These are phyloP conservation scores for barley (Hordeum vulgare) DNA, from an alignment of 176 grass and related monocot species.

Conservation along the genomic window DNA sequence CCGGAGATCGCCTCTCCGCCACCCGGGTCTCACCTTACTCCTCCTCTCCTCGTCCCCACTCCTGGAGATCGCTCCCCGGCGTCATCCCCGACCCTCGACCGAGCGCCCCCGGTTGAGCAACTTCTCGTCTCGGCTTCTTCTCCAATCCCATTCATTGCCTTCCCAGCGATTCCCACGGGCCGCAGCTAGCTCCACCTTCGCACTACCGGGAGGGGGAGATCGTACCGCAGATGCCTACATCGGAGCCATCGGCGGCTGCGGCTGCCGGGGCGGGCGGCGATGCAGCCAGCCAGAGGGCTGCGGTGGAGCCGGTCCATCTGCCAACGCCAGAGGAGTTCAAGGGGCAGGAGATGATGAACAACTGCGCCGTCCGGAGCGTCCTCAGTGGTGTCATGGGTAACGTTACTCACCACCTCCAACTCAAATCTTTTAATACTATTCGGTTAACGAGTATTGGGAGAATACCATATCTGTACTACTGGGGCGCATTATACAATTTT, in stretches of 20 bases:
- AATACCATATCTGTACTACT: too few relatives aligned
- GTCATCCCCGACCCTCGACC: too few relatives aligned
- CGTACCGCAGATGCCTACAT: slow-evolving; percentile 17
- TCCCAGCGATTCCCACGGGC: background rate
- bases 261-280: background rate
- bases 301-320: slow-evolving; percentile 53
- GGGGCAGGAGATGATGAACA: slow-evolving; percentile 81
- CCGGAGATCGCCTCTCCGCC: too few relatives aligned
- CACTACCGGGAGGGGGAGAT: background rate
- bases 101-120: background rate
- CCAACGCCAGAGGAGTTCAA: slow-evolving; percentile 72
- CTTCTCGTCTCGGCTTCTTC: background rate
- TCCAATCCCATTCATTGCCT: background rate
- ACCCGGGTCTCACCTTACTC: too few relatives aligned
- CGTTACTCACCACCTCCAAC: background rate
- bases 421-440: background rate
- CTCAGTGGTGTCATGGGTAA: slow-evolving; percentile 86
- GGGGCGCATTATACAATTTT: background rate
- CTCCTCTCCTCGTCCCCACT: too few relatives aligned
- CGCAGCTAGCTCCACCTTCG: background rate
- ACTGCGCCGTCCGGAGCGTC: slow-evolving; percentile 79
- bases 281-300: slow-evolving; percentile 23
- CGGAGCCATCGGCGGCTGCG: slow-evolving; percentile 15
- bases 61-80: too few relatives aligned
- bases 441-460: too few relatives aligned